Evolutionary conservation across 1,284 basidiomycete genomes (phyloP).

Genomic region (Cryptococcus jaspeensis): DNA sequence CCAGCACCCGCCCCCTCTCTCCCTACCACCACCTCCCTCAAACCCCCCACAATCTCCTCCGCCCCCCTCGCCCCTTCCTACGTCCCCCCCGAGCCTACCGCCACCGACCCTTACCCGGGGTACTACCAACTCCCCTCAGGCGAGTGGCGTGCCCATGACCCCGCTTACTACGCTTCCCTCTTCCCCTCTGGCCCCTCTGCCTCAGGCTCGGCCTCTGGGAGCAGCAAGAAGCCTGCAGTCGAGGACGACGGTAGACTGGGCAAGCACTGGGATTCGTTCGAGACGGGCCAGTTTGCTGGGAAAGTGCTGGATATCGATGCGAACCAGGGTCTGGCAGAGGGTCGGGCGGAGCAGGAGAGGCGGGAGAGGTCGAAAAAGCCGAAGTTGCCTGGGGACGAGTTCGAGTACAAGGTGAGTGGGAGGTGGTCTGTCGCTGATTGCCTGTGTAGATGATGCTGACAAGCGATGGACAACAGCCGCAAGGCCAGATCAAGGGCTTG

Average conservation of each 20-base stretch:
- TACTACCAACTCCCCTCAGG: conserved; percentile 83
- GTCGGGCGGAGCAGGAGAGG: conserved; percentile 30
- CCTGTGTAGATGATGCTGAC: neutral
- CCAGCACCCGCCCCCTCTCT: conserved; percentile 7
- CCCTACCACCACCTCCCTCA: conserved; percentile 16
- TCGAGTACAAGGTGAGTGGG: conserved; percentile 41
- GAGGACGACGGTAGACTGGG: conserved; percentile 38
- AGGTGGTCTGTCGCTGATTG: too few relatives aligned
- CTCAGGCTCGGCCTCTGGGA: neutral
- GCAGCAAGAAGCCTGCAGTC: neutral
- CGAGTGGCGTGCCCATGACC: conserved; percentile 72
- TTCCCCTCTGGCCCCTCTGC: conserved; percentile 40
- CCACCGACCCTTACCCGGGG: conserved; percentile 76
- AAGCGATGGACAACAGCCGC: conserved; percentile 16
- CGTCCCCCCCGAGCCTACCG: conserved; percentile 70
- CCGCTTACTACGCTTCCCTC: conserved; percentile 70
- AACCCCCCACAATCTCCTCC: conserved; percentile 38
- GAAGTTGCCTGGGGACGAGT: conserved; percentile 30
- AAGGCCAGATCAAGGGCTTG: conserved; percentile 48
- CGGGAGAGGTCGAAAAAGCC: conserved; percentile 31
- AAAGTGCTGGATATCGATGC: conserved; percentile 42
- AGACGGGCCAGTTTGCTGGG: conserved; percentile 23
- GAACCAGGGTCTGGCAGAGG: conserved; percentile 29
- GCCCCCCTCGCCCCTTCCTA: conserved; percentile 57
- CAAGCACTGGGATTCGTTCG: conserved; percentile 44